Evolutionary conservation across 345 rosid genomes (phyloP).

Genomic region (Tarenaya hassleriana): DNA sequence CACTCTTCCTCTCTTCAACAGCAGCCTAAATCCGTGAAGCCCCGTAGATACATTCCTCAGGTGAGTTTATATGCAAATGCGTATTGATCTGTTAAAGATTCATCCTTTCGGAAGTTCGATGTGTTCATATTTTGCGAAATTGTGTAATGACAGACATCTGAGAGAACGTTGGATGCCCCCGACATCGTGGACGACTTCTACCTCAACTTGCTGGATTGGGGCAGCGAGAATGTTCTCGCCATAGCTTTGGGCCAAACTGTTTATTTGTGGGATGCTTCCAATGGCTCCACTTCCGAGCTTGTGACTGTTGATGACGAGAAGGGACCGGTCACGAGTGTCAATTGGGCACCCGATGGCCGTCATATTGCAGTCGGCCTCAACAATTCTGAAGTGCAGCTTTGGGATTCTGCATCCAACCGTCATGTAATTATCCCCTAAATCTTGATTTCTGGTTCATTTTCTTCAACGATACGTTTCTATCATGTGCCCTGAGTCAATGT

Average conservation of each 20-base stretch:
- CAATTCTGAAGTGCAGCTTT: slow-evolving; percentile 17
- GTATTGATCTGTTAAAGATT: not conserved
- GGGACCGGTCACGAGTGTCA: slow-evolving; percentile 35
- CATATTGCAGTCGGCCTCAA: slow-evolving; percentile 25
- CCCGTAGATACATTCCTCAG: slow-evolving; percentile 33
- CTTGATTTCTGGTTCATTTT: not conserved
- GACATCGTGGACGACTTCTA: slow-evolving; percentile 33
- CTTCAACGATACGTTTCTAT: not conserved
- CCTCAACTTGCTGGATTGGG: slow-evolving; percentile 35
- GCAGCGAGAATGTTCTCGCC: slow-evolving; percentile 31
- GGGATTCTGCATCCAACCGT: slow-evolving; percentile 31
- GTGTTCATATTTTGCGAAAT: slow-evolving; percentile 7
- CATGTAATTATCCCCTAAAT: slow-evolving; percentile 24
- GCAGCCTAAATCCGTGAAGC: slow-evolving; percentile 27
- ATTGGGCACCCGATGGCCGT: slow-evolving; percentile 36
- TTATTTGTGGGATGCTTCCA: slow-evolving; percentile 43
- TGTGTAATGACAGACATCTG: slow-evolving; percentile 17
- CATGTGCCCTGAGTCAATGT: not conserved
- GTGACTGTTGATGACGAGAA: slow-evolving; percentile 39
- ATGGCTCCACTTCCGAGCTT: slow-evolving; percentile 41
- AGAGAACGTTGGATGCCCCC: slow-evolving; percentile 34
- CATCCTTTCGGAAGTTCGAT: not conserved
- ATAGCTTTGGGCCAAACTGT: slow-evolving; percentile 32
- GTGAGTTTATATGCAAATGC: not conserved
- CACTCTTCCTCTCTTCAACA: slow-evolving; percentile 23